Percentiles rank a stretch among this genome's conserved stretches.
Evolutionary conservation across 2,329 filamentous ascomycete genomes (phyloP).

Genomic region (Rutstroemia sp.): DNA sequence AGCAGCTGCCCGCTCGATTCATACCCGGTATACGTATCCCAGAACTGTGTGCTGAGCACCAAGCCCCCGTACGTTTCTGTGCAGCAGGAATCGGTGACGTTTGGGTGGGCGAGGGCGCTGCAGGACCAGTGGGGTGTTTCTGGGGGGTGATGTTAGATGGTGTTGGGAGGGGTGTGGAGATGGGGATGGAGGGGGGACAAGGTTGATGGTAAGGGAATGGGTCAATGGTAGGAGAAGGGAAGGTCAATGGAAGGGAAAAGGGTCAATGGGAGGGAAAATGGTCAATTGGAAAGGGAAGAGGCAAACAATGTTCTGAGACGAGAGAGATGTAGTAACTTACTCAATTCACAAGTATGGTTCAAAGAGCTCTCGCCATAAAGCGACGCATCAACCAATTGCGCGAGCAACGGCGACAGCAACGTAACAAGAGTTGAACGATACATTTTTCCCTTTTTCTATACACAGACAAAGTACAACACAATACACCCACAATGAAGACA

Average conservation of each 20-base stretch:
- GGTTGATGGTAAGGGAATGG: too few relatives aligned
- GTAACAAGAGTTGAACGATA: neutral
- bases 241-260: neutral
- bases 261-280: neutral
- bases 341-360: constrained; percentile 24
- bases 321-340: constrained; percentile 8
- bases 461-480: neutral
- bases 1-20: constrained; percentile 51
- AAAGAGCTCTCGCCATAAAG: constrained; percentile 23
- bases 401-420: neutral
- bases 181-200: neutral
- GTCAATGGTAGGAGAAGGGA: neutral
- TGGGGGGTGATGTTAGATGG: neutral
- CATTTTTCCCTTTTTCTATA: neutral
- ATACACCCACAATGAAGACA: neutral
- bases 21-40: constrained; percentile 55
- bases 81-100: constrained; percentile 53
- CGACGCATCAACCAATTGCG: constrained; percentile 8
- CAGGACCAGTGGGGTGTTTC: constrained; percentile 38
- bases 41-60: constrained; percentile 55
- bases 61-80: constrained; percentile 58
- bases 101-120: constrained; percentile 37
- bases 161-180: neutral
- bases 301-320: neutral
- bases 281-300: neutral